Conservation (phyloP, 1,284 basidiomycete genomes). For the Abortiporus biennis region DNA sequence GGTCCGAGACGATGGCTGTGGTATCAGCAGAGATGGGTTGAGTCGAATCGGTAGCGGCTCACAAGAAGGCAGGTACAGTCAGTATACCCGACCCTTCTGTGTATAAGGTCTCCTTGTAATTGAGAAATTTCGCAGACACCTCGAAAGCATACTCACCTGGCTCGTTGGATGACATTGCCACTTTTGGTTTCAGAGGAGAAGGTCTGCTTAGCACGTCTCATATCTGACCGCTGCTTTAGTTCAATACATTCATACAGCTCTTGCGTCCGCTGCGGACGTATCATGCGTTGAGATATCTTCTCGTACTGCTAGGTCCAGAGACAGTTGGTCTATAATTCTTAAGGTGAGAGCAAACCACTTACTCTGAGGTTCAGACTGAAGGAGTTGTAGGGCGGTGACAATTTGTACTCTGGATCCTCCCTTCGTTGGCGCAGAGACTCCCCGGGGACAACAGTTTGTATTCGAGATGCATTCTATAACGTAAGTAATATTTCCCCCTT, state of each 20-base stretch:
- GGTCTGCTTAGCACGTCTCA: constrained; percentile 37
- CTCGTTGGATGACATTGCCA: constrained; percentile 45
- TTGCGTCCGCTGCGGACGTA: constrained; percentile 77
- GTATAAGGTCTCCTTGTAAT: background rate
- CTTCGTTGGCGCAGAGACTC: constrained; percentile 65
- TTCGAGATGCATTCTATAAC: constrained; percentile 85
- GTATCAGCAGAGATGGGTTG: constrained; percentile 61
- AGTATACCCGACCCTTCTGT: constrained; percentile 19
- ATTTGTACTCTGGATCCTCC: constrained; percentile 67
- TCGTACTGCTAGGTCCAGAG: constrained; percentile 46
- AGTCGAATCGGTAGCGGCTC: constrained; percentile 43
- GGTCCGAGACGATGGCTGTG: constrained; percentile 79
- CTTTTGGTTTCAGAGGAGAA: constrained; percentile 89
- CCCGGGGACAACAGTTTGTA: constrained; percentile 71
- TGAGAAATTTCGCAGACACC: too few species aligned
- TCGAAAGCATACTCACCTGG: constrained; percentile 61
- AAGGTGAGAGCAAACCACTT: constrained; percentile 46
- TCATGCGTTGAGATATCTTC: constrained; percentile 77
- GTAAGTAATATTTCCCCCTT: constrained; percentile 34
- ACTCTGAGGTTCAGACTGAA: constrained; percentile 2
- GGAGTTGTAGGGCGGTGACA: constrained; percentile 48
- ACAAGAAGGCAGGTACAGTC: constrained; percentile 61
- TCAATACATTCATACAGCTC: constrained; percentile 37
- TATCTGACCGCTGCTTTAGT: too few species aligned
- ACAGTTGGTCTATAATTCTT: constrained; percentile 68